A percentile compares a stretch with the other conserved stretches of the same genome.
Evolutionary conservation across 1,284 basidiomycete genomes (phyloP).

Genomic region (Blastosporella zonata): DNA sequence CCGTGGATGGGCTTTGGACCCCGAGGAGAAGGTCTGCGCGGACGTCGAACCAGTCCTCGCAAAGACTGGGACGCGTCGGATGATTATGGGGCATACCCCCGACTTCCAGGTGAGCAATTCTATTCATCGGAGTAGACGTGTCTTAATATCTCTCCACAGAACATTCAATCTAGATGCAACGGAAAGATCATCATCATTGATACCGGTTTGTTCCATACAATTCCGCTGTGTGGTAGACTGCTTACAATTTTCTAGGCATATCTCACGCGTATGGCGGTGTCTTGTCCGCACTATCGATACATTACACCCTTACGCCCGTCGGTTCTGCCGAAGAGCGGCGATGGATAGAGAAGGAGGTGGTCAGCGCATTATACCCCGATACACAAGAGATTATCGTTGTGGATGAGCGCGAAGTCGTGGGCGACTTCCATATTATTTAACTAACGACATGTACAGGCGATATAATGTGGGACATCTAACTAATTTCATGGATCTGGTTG

Average conservation of each 20-base stretch:
- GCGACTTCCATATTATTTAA: slow-evolving; percentile 33
- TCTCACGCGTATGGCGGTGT: slow-evolving; percentile 93
- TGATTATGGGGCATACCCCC: slow-evolving; percentile 96
- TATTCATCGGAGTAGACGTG: neutral
- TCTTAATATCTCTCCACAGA: slow-evolving; percentile 30
- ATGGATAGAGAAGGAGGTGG: slow-evolving; percentile 77
- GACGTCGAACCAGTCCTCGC: slow-evolving; percentile 68
- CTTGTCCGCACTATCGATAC: slow-evolving; percentile 81
- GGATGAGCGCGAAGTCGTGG: slow-evolving; percentile 48
- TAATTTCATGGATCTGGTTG: neutral
- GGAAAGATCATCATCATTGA: slow-evolving; percentile 93
- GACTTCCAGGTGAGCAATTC: slow-evolving; percentile 62
- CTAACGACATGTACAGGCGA: slow-evolving; percentile 6
- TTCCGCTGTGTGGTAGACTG: neutral
- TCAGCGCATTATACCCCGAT: slow-evolving; percentile 74
- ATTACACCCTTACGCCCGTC: slow-evolving; percentile 70
- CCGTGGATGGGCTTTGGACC: slow-evolving; percentile 80
- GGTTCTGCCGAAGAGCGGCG: slow-evolving; percentile 29
- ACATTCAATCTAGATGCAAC: slow-evolving; percentile 78
- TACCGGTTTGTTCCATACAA: slow-evolving; percentile 46
- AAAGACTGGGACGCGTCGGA: slow-evolving; percentile 74
- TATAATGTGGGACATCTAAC: slow-evolving; percentile 8
- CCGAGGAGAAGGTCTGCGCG: slow-evolving; percentile 66
- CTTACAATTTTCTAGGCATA: slow-evolving; percentile 55
- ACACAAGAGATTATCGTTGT: slow-evolving; percentile 50